These are phyloP conservation scores for Oryza meridionalis DNA, from an alignment of 176 grass and related monocot species.

Conservation along the genomic window DNA sequence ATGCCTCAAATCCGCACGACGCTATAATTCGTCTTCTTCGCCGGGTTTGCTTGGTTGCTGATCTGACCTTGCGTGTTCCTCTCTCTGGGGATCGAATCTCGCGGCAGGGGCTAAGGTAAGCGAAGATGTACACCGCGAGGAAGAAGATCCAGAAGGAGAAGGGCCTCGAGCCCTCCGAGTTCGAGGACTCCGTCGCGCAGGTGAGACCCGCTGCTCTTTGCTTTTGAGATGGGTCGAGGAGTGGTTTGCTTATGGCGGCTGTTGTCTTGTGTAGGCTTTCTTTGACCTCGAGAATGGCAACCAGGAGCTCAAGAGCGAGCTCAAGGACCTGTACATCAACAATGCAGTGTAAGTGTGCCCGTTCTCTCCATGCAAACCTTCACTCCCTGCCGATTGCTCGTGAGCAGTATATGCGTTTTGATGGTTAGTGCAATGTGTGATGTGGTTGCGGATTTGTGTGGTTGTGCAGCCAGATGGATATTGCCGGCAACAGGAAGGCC, in stretches of 20 bases:
- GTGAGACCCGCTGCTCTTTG: conserved; percentile 19
- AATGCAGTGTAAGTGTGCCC: conserved; percentile 54
- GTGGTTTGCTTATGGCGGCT: not conserved
- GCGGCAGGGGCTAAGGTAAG: conserved; percentile 42
- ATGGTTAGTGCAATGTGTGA: not conserved
- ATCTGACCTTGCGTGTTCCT: not conserved
- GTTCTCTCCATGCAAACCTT: not conserved
- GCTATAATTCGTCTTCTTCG: not conserved
- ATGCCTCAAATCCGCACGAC: not conserved
- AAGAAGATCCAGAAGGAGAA: conserved; percentile 99
- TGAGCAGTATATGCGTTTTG: not conserved
- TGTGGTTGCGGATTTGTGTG: not conserved
- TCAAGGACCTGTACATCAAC: conserved; percentile 96
- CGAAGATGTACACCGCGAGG: conserved; percentile 88
- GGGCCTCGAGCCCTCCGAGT: conserved; percentile 83
- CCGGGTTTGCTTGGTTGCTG: not conserved
- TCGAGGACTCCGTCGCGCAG: conserved; percentile 95
- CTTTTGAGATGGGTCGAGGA: not conserved
- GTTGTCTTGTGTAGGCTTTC: conserved; percentile 57
- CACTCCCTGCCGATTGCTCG: not conserved
- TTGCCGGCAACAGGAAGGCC: conserved; percentile 84
- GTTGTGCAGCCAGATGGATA: conserved; percentile 68
- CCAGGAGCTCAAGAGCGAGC: conserved; percentile 85
- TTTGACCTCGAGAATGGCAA: conserved; percentile 96
- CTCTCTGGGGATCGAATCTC: not conserved